Evolutionary conservation across 345 rosid species (phyloP).

Genomic region (Hevea brasiliensis): DNA sequence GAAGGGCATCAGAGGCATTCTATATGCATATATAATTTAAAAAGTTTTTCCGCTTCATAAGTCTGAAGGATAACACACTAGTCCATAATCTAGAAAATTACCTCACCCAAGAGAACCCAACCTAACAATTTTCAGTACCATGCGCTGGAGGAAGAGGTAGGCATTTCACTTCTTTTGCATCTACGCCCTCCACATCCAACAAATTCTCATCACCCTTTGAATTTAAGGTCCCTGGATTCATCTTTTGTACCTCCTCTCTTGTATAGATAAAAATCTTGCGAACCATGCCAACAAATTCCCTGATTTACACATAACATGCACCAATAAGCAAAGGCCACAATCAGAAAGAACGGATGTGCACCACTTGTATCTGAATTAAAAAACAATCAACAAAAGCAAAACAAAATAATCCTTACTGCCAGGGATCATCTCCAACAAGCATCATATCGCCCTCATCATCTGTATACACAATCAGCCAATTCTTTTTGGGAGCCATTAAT

Average conservation of each 20-base stretch:
- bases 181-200: slow-evolving; percentile 2
- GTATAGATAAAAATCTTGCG: slow-evolving; percentile 48
- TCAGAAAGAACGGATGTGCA: background rate
- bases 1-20: background rate
- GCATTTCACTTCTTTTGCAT: slow-evolving; percentile 22
- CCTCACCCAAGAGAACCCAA: slow-evolving; percentile 6
- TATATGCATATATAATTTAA: no score
- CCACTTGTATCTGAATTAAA: background rate
- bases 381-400: background rate
- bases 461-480: slow-evolving; percentile 53
- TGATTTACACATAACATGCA: slow-evolving; percentile 11
- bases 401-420: slow-evolving; percentile 43
- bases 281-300: slow-evolving; percentile 62
- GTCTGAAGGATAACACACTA: no score
- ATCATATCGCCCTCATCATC: slow-evolving; percentile 61
- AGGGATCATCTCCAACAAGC: slow-evolving; percentile 67
- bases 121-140: slow-evolving; percentile 10
- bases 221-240: slow-evolving; percentile 37
- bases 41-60: no score
- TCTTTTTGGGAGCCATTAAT: slow-evolving; percentile 36
- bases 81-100: background rate
- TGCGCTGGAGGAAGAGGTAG: background rate
- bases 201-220: slow-evolving; percentile 23
- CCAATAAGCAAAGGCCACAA: background rate
- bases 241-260: slow-evolving; percentile 51